Evolutionary conservation across 208 protist species (phyloP).

Genomic region (Leishmania tropica): DNA sequence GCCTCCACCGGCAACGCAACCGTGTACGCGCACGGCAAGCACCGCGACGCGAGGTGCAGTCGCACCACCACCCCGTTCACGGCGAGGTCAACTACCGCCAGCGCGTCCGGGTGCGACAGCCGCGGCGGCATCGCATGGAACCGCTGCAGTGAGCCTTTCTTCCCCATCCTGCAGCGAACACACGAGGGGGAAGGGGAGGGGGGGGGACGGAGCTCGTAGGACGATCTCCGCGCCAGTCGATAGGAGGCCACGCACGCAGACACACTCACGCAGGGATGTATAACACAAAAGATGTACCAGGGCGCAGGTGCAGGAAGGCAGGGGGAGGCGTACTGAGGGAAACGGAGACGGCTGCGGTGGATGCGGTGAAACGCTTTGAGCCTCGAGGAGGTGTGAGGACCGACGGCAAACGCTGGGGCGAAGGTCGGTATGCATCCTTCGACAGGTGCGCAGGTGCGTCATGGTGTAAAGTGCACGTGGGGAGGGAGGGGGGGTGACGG

Average conservation of each 20-base stretch:
- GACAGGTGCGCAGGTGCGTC: neutral
- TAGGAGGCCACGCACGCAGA: neutral
- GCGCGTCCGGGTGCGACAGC: constrained; percentile 6
- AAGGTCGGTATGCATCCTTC: neutral
- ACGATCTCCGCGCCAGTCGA: neutral
- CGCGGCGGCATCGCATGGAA: neutral
- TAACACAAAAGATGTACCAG: neutral
- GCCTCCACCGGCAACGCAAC: neutral
- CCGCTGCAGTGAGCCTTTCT: neutral
- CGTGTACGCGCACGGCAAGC: constrained; percentile 31
- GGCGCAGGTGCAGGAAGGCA: neutral
- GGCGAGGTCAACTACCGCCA: constrained; percentile 20
- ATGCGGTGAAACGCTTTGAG: neutral
- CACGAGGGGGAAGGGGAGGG: neutral
- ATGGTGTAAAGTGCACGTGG: neutral
- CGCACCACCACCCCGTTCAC: constrained; percentile 15
- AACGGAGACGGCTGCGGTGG: neutral
- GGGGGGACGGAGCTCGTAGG: neutral
- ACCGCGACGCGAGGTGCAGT: constrained; percentile 15
- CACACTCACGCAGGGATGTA: neutral
- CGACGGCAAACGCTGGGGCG: neutral
- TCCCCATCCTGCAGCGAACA: neutral
- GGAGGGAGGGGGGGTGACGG: neutral
- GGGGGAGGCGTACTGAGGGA: too few relatives aligned
- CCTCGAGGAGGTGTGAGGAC: neutral